Conservation (phyloP, 345 rosid species). For the Eucalyptus victrix region DNA sequence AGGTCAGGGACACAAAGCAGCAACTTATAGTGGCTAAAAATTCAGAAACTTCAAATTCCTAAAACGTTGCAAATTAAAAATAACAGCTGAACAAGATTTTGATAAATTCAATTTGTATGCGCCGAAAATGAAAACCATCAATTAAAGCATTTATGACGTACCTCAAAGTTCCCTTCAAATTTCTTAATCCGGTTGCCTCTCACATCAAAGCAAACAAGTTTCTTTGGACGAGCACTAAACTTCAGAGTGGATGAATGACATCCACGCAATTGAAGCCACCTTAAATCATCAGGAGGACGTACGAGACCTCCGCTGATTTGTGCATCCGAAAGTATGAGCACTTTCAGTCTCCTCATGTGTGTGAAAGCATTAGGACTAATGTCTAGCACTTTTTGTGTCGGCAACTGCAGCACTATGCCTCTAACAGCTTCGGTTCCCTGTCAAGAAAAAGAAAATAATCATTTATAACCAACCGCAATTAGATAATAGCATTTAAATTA, state of each 20-base stretch:
- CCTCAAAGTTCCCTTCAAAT: not conserved
- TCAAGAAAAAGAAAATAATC: not conserved
- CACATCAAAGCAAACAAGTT: not conserved
- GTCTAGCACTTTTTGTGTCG: not conserved
- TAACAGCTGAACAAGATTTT: not conserved
- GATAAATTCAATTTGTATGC: not conserved
- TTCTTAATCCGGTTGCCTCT: rapidly evolving
- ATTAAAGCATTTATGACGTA: not conserved
- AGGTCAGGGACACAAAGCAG: too few relatives aligned
- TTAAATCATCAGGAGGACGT: not conserved
- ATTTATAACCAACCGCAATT: too few relatives aligned
- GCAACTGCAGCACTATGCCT: not conserved
- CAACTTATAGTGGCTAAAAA: not conserved
- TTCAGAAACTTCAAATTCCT: not conserved
- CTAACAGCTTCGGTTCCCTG: conserved; percentile 3
- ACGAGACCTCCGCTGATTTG: not conserved
- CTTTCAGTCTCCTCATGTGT: not conserved
- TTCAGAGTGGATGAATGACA: not conserved
- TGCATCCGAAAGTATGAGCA: too few relatives aligned
- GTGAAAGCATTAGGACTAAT: not conserved
- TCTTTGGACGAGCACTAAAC: not conserved
- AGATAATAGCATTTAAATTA: too few relatives aligned
- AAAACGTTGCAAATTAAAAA: not conserved
- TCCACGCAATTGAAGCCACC: not conserved
- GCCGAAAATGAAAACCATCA: not conserved